Base-by-base conservation (phyloP, 2,329 filamentous ascomycete genomes). In the Pyrenophora seminiperda region DNA sequence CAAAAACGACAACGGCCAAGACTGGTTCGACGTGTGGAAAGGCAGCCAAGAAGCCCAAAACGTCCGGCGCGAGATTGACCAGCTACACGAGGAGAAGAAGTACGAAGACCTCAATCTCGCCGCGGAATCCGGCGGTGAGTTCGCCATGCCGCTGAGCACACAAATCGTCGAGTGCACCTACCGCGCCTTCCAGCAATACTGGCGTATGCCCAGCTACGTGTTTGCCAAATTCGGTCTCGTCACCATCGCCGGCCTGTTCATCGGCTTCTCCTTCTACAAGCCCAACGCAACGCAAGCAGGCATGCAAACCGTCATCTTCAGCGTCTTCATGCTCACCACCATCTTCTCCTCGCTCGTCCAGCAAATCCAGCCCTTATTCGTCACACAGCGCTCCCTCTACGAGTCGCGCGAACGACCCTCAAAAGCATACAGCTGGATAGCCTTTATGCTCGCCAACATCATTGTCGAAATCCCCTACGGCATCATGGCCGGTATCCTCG, bases 361-460 rank as follows among this genome's bases (percentile, higher is more conserved):
- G 58, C 80, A 80, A 59, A 83, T 84, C 56, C 82, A 84, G 74
- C 83, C 83, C 2, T 73, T 81, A 33, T 85, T 85, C 63, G 75
- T 82, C 40, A 82, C 79, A 2, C 81, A 84, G 62, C 77, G 83
- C 40, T 77, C 80, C 2, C 73, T 85, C 4, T 85, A 84, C 68
- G 82, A 85, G 69, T 80, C 78, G 10, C 81, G 82, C 47, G 82
- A 86, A 61, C 76, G 81, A 3, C 81, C 86, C 0, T 84, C 81
- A 69, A 90, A 90, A 64, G 79, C 85, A 0, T 92, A 91, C 74
- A 89, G 85, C 0, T 91, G 88, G 88, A 80, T 83, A 58, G 85
- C 81, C 0, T 91, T 91, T 72, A 81, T 91, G 68, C 73, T 87
- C 3, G 82, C 86, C 64, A 89, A 90, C 65, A 82, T 91, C 45